Evolutionary conservation across 805 yeast genomes (phyloP).

Genomic region (Deakozyma indianensis): DNA sequence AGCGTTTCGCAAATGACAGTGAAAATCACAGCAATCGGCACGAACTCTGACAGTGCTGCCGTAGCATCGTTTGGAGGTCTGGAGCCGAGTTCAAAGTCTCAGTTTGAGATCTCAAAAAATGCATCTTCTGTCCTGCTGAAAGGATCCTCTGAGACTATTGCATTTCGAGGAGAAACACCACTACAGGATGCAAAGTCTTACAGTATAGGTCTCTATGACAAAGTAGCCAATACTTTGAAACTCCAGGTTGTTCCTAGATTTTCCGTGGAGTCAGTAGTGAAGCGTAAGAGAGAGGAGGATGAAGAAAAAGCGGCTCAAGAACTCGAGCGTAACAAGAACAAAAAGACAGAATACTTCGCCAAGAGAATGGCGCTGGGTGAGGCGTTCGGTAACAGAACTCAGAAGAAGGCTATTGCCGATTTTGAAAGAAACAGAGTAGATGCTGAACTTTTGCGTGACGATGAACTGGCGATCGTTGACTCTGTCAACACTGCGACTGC

Average conservation of each 20-base stretch:
- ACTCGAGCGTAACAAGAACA: not conserved
- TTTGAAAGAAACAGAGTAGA: not conserved
- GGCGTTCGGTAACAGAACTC: not conserved
- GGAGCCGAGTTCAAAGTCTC: not conserved
- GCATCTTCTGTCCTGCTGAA: not conserved
- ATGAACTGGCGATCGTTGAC: not conserved
- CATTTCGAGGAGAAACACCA: not conserved
- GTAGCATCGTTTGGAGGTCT: not conserved
- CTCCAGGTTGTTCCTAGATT: not conserved
- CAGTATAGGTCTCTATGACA: not conserved
- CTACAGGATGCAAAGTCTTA: not conserved
- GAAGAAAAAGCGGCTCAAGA: not conserved
- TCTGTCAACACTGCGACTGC: not conserved
- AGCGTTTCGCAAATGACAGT: slow-evolving; percentile 1
- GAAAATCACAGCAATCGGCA: not conserved
- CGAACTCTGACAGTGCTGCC: not conserved
- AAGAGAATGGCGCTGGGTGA: not conserved
- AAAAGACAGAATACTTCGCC: not conserved
- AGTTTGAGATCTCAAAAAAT: not conserved
- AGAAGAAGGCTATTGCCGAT: not conserved
- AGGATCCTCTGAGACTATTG: not conserved
- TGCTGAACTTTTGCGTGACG: not conserved
- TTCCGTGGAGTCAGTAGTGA: not conserved
- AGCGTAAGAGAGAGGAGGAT: not conserved
- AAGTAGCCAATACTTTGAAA: not conserved